Evolutionary conservation across 2,329 filamentous ascomycete genomes (phyloP).

Genomic region (Fusarium humuli): DNA sequence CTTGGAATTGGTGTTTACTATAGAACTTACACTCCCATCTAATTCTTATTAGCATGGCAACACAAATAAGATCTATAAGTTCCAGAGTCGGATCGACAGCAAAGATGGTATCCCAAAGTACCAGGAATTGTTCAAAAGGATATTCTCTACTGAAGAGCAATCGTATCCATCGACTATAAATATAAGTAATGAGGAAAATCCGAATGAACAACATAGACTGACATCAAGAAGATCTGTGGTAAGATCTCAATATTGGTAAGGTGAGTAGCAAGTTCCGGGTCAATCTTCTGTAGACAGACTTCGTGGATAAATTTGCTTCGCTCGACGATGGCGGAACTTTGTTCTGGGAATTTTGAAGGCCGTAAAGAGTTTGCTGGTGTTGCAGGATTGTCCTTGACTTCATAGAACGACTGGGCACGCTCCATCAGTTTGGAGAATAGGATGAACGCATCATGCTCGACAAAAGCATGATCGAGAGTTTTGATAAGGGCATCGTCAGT

Average conservation of each 20-base stretch:
- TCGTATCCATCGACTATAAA: constrained; percentile 84
- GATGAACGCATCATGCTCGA: constrained; percentile 92
- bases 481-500: constrained; percentile 69
- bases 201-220: constrained; percentile 45
- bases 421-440: constrained; percentile 91
- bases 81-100: constrained; percentile 84
- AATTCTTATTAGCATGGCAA: constrained; percentile 92
- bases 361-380: constrained; percentile 29
- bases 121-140: constrained; percentile 83
- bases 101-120: constrained; percentile 92
- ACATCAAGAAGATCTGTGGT: constrained; percentile 98
- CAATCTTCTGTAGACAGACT: constrained; percentile 78
- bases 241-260: constrained; percentile 86
- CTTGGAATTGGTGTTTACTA: background rate
- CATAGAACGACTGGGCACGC: constrained; percentile 86
- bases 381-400: constrained; percentile 60
- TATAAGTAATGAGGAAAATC: constrained; percentile 1
- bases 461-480: constrained; percentile 76
- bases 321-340: constrained; percentile 75
- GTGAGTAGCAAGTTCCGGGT: constrained; percentile 85
- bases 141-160: constrained; percentile 95
- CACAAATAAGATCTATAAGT: constrained; percentile 89
- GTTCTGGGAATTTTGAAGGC: constrained; percentile 46
- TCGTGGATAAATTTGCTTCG: constrained; percentile 91
- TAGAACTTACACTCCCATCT: constrained; percentile 81